Conservation (phyloP, 2,329 filamentous ascomycete genomes). For the Hypoxylon sp. region DNA sequence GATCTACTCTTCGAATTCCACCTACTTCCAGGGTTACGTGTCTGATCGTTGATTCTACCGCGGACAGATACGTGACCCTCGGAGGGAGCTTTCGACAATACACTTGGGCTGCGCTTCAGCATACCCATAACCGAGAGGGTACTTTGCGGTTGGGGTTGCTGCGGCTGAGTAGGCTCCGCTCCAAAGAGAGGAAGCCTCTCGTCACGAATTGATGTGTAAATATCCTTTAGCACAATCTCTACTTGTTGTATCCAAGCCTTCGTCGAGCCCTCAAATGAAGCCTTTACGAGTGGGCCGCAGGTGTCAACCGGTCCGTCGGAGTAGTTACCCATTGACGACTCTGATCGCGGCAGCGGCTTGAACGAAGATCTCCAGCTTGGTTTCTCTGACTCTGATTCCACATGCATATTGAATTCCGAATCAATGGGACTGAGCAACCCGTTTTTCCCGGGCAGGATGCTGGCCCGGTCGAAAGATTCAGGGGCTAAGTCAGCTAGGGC, state of each 20-base stretch:
- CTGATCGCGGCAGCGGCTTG: slow-evolving; percentile 61
- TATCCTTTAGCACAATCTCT: slow-evolving; percentile 90
- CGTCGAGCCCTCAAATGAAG: slow-evolving; percentile 78
- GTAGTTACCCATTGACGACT: slow-evolving; percentile 56
- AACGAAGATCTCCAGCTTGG: slow-evolving; percentile 58
- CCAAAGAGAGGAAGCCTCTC: slow-evolving; percentile 89
- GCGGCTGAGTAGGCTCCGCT: slow-evolving; percentile 62
- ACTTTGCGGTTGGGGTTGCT: slow-evolving; percentile 62
- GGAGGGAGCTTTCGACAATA: slow-evolving; percentile 92
- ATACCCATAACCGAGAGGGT: slow-evolving; percentile 80
- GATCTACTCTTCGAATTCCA: slow-evolving; percentile 91
- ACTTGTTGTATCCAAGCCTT: slow-evolving; percentile 90
- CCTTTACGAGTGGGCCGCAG: slow-evolving; percentile 81
- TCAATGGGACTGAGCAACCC: slow-evolving; percentile 45
- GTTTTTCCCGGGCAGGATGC: slow-evolving; percentile 62
- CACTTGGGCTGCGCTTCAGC: slow-evolving; percentile 88
- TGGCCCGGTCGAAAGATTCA: slow-evolving; percentile 71
- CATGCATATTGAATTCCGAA: slow-evolving; percentile 37
- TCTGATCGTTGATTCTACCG: slow-evolving; percentile 74
- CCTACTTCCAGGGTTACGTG: slow-evolving; percentile 67
- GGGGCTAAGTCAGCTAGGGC: slow-evolving; percentile 79
- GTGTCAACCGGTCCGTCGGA: slow-evolving; percentile 58
- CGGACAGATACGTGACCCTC: slow-evolving; percentile 78
- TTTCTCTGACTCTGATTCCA: slow-evolving; percentile 44
- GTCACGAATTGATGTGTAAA: slow-evolving; percentile 89